Conservation (phyloP, 768 basidiomycete species). For the Kwoniella shandongensis region DNA sequence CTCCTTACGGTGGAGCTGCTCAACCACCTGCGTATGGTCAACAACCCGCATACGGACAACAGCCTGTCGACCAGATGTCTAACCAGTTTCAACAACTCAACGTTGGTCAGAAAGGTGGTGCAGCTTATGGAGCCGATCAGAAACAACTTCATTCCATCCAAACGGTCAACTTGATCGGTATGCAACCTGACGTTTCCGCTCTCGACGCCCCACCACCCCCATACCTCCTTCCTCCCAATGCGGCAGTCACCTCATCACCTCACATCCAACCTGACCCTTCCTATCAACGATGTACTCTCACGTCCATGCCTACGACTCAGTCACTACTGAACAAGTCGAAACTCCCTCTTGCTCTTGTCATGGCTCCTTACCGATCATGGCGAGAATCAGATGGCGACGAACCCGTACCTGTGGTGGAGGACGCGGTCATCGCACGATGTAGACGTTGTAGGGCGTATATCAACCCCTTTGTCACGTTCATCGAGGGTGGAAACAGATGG, state of each 20-base stretch:
- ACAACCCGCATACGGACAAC: constrained; percentile 8
- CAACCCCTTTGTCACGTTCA: constrained; percentile 95
- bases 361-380: constrained; percentile 85
- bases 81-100: constrained; percentile 90
- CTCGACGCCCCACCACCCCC: constrained; percentile 79
- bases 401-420: constrained; percentile 82
- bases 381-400: constrained; percentile 66
- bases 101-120: constrained; percentile 57
- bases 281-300: constrained; percentile 87
- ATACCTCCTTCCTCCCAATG: constrained; percentile 80
- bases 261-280: constrained; percentile 81
- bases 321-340: constrained; percentile 85
- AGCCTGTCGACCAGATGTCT: constrained; percentile 59
- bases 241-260: constrained; percentile 56
- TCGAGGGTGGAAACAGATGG: constrained; percentile 98
- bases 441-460: constrained; percentile 95
- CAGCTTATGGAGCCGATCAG: constrained; percentile 12
- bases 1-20: constrained; percentile 20
- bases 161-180: constrained; percentile 88
- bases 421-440: constrained; percentile 94
- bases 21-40: constrained; percentile 55
- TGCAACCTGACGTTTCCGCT: constrained; percentile 86
- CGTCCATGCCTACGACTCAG: constrained; percentile 87
- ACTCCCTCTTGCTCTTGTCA: constrained; percentile 80
- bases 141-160: constrained; percentile 63